Evolutionary conservation across 2,329 filamentous ascomycete species (phyloP).

Genomic region (Colletotrichum caudatum): DNA sequence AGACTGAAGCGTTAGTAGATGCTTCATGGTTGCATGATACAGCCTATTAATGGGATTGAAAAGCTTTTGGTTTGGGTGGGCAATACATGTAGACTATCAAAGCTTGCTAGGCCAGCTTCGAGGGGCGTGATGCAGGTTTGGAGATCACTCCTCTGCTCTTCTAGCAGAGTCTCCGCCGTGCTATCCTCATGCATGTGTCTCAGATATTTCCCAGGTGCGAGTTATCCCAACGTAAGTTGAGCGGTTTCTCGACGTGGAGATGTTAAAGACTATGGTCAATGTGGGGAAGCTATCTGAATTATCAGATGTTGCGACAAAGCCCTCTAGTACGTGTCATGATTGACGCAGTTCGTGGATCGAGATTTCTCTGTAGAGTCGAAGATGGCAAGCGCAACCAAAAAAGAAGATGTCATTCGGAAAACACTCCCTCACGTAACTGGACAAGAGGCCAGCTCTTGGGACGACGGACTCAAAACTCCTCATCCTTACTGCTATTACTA

Average conservation of each 20-base stretch:
- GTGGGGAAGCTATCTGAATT: conserved; percentile 44
- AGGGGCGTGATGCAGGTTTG: conserved; percentile 34
- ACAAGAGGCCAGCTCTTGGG: neutral
- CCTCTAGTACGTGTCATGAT: conserved; percentile 65
- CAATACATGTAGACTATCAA: conserved; percentile 31
- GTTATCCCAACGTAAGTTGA: conserved; percentile 26
- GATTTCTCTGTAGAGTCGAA: conserved; percentile 37
- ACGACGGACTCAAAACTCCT: neutral
- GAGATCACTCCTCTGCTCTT: conserved; percentile 34
- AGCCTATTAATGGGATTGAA: neutral
- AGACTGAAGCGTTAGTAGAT: neutral
- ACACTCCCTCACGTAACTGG: neutral
- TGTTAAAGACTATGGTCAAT: conserved; percentile 16
- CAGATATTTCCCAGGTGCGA: conserved; percentile 28
- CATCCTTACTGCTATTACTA: neutral
- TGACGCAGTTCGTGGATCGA: conserved; percentile 44
- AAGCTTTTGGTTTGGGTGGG: conserved; percentile 5
- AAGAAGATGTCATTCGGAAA: neutral
- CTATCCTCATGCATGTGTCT: conserved; percentile 34
- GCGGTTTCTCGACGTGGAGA: conserved; percentile 23
- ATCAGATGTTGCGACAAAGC: conserved; percentile 62
- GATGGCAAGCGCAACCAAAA: conserved; percentile 23
- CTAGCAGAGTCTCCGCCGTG: conserved; percentile 23
- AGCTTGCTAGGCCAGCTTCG: conserved; percentile 32
- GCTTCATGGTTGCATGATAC: conserved; percentile 24